A percentile compares a stretch with the other conserved stretches of the same genome.
Evolutionary conservation across 2,329 filamentous ascomycete species (phyloP).

Genomic region (Apiospora rasikravindrae): DNA sequence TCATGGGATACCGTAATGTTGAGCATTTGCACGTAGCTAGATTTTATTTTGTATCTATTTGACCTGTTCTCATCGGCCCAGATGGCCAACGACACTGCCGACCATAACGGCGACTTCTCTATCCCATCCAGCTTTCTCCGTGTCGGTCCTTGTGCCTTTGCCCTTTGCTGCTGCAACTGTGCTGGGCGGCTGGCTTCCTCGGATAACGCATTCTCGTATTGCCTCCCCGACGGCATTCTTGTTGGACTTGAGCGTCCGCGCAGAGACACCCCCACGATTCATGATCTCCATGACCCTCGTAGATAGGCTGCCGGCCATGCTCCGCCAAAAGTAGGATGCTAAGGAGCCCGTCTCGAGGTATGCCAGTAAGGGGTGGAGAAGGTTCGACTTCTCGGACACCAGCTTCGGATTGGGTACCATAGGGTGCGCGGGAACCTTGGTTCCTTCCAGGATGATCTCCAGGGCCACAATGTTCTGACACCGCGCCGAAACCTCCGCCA

Average conservation of each 20-base stretch:
- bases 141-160: conserved; percentile 46
- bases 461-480: conserved; percentile 93
- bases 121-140: conserved; percentile 72
- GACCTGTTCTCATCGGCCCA: conserved; percentile 46
- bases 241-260: conserved; percentile 79
- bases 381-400: conserved; percentile 46
- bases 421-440: conserved; percentile 72
- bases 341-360: conserved; percentile 88
- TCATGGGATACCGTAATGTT: not conserved
- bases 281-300: conserved; percentile 84
- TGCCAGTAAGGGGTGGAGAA: conserved; percentile 75
- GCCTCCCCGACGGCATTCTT: conserved; percentile 76
- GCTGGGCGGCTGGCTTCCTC: conserved; percentile 72
- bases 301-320: conserved; percentile 78
- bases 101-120: conserved; percentile 96
- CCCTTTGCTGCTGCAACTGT: conserved; percentile 51
- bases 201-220: conserved; percentile 81
- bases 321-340: conserved; percentile 92
- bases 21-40: not conserved
- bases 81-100: conserved; percentile 72
- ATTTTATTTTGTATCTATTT: not conserved
- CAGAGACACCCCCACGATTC: conserved; percentile 80
- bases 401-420: conserved; percentile 51
- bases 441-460: conserved; percentile 74
- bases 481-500: conserved; percentile 79